A percentile compares a stretch with the other conserved stretches of the same genome.
These are phyloP conservation scores for Colletotrichum spinosum DNA, from an alignment of 2,329 filamentous ascomycete species.

Conservation along the genomic window DNA sequence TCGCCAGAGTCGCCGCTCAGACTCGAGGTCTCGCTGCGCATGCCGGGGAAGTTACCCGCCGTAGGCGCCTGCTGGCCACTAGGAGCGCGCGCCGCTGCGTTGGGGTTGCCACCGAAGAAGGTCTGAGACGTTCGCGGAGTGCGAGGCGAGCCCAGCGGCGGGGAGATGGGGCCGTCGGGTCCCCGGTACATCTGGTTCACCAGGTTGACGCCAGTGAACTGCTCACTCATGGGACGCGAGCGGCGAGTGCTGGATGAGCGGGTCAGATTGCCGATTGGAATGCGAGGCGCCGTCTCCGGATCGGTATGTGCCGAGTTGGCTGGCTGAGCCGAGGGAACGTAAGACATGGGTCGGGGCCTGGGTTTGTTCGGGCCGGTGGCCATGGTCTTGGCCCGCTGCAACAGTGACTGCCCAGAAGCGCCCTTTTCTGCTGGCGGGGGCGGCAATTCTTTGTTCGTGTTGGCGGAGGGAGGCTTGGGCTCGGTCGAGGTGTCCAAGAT, in stretches of 20 bases:
- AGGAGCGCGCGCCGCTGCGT: slow-evolving; percentile 63
- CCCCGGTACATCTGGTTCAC: slow-evolving; percentile 93
- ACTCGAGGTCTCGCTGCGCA: slow-evolving; percentile 73
- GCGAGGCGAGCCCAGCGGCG: slow-evolving; percentile 67
- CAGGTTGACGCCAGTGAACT: slow-evolving; percentile 72
- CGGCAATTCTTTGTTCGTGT: slow-evolving; percentile 87
- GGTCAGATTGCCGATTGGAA: slow-evolving; percentile 73
- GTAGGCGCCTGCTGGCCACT: slow-evolving; percentile 58
- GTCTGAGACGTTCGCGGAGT: slow-evolving; percentile 72
- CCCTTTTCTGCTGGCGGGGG: slow-evolving; percentile 71
- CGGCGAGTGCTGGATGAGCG: slow-evolving; percentile 67
- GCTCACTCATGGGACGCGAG: slow-evolving; percentile 71
- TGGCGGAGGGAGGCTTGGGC: slow-evolving; percentile 49
- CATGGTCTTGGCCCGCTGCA: slow-evolving; percentile 73
- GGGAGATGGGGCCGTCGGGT: slow-evolving; percentile 72
- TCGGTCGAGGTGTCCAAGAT: slow-evolving; percentile 82
- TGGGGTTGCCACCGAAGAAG: slow-evolving; percentile 72
- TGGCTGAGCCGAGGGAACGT: slow-evolving; percentile 57
- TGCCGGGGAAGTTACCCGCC: slow-evolving; percentile 77
- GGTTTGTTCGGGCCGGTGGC: slow-evolving; percentile 60
- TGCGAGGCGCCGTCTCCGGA: slow-evolving; percentile 80
- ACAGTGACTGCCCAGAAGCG: slow-evolving; percentile 59
- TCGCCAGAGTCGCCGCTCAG: slow-evolving; percentile 76
- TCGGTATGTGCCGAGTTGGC: slow-evolving; percentile 64
- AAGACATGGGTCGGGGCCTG: slow-evolving; percentile 67